These are phyloP conservation scores for Didymella arachidicola DNA, from an alignment of 2,329 filamentous ascomycete genomes.

Conservation along the genomic window DNA sequence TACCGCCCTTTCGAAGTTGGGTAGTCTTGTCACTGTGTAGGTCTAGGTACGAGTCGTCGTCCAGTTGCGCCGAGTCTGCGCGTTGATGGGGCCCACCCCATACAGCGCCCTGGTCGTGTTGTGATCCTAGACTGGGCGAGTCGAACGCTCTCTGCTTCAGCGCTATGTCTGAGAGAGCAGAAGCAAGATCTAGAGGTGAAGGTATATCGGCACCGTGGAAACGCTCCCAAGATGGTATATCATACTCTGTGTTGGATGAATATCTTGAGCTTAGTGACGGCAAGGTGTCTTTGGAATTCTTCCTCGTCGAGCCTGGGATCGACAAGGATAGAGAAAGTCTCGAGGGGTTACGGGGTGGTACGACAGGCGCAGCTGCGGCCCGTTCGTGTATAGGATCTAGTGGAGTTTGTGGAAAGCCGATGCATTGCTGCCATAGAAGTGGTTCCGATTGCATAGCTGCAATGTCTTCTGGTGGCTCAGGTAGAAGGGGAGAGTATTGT, in stretches of 20 bases:
- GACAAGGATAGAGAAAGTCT: constrained; percentile 27
- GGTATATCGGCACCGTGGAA: not conserved
- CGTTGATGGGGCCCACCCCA: not conserved
- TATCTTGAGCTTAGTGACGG: constrained; percentile 5
- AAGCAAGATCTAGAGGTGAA: constrained; percentile 13
- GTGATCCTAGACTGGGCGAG: constrained; percentile 28
- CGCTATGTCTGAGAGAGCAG: constrained; percentile 26
- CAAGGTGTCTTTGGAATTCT: not conserved
- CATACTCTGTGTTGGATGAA: not conserved
- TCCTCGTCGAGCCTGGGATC: not conserved
- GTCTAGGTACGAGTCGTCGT: not conserved
- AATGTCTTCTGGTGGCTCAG: constrained; percentile 39
- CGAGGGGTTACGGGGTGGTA: constrained; percentile 34
- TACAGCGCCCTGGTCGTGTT: constrained; percentile 10
- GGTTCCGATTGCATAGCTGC: constrained; percentile 25
- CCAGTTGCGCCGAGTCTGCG: constrained; percentile 2
- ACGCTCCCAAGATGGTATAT: not conserved
- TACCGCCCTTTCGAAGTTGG: not conserved
- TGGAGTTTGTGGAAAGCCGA: constrained; percentile 20
- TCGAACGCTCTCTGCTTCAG: constrained; percentile 36
- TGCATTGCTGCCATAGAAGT: constrained; percentile 17
- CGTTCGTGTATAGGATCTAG: constrained; percentile 35
- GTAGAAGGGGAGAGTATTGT: constrained; percentile 38
- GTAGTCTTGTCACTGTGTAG: not conserved
- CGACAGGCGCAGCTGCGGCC: constrained; percentile 8